Base-by-base conservation (phyloP, 768 basidiomycete species). In the Rhodotorula toruloides region DNA sequence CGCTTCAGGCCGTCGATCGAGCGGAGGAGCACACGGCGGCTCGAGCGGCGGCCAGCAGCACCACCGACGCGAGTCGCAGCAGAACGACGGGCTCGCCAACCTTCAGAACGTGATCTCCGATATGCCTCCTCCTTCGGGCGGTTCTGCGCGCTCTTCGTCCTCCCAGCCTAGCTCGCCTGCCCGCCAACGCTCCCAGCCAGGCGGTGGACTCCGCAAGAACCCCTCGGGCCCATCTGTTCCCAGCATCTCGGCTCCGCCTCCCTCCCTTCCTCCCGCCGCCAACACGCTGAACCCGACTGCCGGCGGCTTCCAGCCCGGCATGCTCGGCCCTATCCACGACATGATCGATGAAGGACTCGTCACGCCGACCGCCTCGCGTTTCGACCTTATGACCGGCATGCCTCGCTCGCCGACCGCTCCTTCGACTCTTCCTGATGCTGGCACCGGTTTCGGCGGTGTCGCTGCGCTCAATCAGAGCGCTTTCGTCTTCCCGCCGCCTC, bases 381-480 rank as follows among this genome's bases (percentile, higher is more conserved):
- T 74, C 58, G 72, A 68, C 64, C 63, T 71, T 63, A 69, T 68
- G 70, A 64, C 67, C 5, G 69, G 70, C 27, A 40, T 61, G 27
- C 68, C 68, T 17, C 50, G 43, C 46, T 61, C 63, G 25, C 89
- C 22, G 83, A n/a, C n/a, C n/a, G n/a, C n/a, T n/a, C 87, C 36
- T 87, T 89, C 50, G 86, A 42, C 31, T 40, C 39, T 21, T 87
- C 79, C 42, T 12, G 11, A 57, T 14, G 65, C 58, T 87, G 84
- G 7, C 87, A 88, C 36, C 80, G 88, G 42, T 87, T 88, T 74
- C 87, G 90, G 90, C 67, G 90, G 90, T 73, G 6, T 4, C 27
- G 9, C 13, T n/a, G 47, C 47, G 47, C 78, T 82, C 55, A 58
- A 42, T 17, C 25, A 21, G 22, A 12, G 58, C 17, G 48, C 53